A percentile compares a stretch with the other conserved stretches of the same genome.
Conservation (phyloP, 805 yeast species). For the Teunomyces lycoperdinae region DNA sequence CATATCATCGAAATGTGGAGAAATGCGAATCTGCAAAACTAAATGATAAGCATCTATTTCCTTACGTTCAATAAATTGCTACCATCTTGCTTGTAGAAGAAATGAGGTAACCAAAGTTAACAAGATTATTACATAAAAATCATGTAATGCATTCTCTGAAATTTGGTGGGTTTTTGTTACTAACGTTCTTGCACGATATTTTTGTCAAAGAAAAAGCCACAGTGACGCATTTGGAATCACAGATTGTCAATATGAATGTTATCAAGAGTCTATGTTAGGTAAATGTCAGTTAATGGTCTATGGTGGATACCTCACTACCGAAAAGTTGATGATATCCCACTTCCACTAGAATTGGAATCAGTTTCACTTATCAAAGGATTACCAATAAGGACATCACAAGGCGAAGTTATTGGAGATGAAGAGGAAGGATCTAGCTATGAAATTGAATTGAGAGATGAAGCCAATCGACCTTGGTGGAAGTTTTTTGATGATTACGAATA, state of each 20-base stretch:
- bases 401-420: background rate
- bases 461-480: slow-evolving; percentile 48
- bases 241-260: background rate
- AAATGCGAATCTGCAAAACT: background rate
- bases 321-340: background rate
- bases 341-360: background rate
- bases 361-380: background rate
- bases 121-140: too few species aligned
- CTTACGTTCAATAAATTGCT: background rate
- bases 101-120: too few species aligned
- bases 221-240: background rate
- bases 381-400: background rate
- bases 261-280: background rate
- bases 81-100: too few species aligned
- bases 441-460: slow-evolving; percentile 49
- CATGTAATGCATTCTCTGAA: too few species aligned
- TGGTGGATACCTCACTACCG: slow-evolving; percentile 1
- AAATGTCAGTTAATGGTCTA: background rate
- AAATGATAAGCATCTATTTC: background rate
- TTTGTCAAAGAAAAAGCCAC: background rate
- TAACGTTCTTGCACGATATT: too few species aligned
- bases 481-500: slow-evolving; percentile 39
- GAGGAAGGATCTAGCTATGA: background rate
- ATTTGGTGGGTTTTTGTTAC: too few species aligned
- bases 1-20: background rate